A percentile compares a stretch with the other conserved stretches of the same genome.
Evolutionary conservation across 1,139 yeast genomes (phyloP).

Genomic region (Nakaseomyces delphensis): DNA sequence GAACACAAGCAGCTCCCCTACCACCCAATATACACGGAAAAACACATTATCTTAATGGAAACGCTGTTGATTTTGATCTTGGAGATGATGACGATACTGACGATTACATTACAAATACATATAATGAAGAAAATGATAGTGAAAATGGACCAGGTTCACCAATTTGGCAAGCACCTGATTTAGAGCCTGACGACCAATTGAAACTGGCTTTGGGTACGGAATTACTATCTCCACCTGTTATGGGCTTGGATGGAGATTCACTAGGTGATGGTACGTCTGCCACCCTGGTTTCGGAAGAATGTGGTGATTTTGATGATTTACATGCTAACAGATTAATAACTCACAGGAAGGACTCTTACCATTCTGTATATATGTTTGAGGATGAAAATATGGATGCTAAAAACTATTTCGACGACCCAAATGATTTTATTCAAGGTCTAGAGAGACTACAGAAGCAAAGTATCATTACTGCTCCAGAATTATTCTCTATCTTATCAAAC

Average conservation of each 20-base stretch:
- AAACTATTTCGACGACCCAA: constrained; percentile 14
- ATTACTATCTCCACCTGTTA: constrained; percentile 10
- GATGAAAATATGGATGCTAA: constrained; percentile 24
- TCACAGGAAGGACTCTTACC: constrained; percentile 33
- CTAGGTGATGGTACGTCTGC: not conserved
- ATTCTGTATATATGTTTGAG: constrained; percentile 31
- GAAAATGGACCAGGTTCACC: constrained; percentile 22
- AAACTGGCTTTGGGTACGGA: constrained; percentile 23
- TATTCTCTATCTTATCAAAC: constrained; percentile 23
- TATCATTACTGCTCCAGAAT: constrained; percentile 27
- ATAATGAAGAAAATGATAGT: constrained; percentile 9
- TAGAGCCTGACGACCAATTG: constrained; percentile 34
- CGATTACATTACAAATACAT: not conserved
- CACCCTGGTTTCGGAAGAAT: not conserved
- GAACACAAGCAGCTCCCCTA: constrained; percentile 2
- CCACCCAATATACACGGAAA: not conserved
- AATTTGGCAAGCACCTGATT: constrained; percentile 34
- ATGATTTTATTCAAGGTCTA: constrained; percentile 17
- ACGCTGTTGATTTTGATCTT: constrained; percentile 8
- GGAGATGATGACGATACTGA: constrained; percentile 11
- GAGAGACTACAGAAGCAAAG: constrained; percentile 26
- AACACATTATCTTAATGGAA: constrained; percentile 1
- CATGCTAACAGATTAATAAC: constrained; percentile 18
- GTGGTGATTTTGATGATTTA: constrained; percentile 10
- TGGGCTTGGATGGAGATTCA: constrained; percentile 4